Base-by-base conservation (phyloP, 139 green algal species). In the Diplosphaera chodatii region DNA sequence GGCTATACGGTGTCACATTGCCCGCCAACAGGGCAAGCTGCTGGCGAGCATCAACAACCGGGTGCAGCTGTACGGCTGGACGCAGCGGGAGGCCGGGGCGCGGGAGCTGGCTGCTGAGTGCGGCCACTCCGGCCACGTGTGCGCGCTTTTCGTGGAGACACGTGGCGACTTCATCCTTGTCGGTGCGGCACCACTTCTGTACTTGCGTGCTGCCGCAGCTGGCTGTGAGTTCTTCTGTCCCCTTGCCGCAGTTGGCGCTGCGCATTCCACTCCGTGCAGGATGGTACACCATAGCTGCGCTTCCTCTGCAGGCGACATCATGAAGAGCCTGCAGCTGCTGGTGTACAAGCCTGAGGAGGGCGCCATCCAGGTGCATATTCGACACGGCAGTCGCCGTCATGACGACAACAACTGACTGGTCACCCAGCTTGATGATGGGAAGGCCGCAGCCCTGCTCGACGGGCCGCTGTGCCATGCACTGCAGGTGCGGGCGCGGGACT, bases 241-340 rank as follows among this genome's bases (percentile, higher is more conserved):
- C n/a, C n/a, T n/a, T n/a, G n/a, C n/a, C n/a, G n/a, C n/a, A n/a
- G n/a, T n/a, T n/a, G n/a, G n/a, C n/a, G n/a, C n/a, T n/a, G n/a
- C n/a, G n/a, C n/a, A n/a, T n/a, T n/a, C n/a, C n/a, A n/a, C n/a
- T n/a, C n/a, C n/a, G n/a, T n/a, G n/a, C n/a, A n/a, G n/a, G n/a
- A n/a, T n/a, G n/a, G n/a, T n/a, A n/a, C n/a, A n/a, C n/a, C n/a
- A n/a, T n/a, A n/a, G n/a, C n/a, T n/a, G n/a, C n/a, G n/a, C n/a
- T n/a, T n/a, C n/a, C n/a, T n/a, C n/a, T n/a, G n/a, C 77, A 87
- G 91, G 94, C 21, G 95, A 99, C 77, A 73, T 99, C 33, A 99
- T 99, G 95, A 93, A 96, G 64, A 94, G 83, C 74, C 86, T 99
- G 30, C 83, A 86, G n/a, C 74, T 99, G 73, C 82, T 95, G 67